Evolutionary conservation across 2,329 filamentous ascomycete species (phyloP).

Genomic region (Neospermospora avenae): DNA sequence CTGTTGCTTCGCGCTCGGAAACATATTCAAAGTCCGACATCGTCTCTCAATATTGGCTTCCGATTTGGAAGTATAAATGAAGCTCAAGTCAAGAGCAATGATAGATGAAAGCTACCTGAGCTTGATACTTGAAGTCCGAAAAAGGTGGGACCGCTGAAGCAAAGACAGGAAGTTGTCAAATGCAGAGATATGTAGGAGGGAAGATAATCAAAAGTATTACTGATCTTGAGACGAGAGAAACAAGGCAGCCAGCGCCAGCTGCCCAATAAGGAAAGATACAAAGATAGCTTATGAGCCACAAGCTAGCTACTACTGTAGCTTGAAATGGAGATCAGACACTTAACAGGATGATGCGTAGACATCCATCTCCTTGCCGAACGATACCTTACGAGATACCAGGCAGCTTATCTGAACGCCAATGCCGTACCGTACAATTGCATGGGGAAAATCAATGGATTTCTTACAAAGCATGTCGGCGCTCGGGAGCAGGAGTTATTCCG

Average conservation of each 20-base stretch:
- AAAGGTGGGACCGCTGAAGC: background rate
- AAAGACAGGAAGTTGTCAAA: background rate
- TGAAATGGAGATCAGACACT: no score
- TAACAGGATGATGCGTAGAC: no score
- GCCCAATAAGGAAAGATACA: background rate
- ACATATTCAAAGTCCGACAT: constrained; percentile 33
- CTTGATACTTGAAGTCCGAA: background rate
- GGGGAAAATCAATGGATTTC: background rate
- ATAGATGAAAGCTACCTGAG: background rate
- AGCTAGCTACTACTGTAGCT: background rate
- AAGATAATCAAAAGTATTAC: background rate
- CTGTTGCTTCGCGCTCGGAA: constrained; percentile 12
- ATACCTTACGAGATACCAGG: no score
- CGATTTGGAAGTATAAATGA: background rate
- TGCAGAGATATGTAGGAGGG: background rate
- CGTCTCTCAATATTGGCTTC: background rate
- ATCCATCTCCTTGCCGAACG: no score
- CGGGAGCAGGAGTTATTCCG: background rate
- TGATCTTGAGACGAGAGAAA: background rate
- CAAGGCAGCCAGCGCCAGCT: background rate
- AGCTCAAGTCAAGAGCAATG: no score
- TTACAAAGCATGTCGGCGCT: constrained; percentile 12
- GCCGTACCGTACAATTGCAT: background rate
- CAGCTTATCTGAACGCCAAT: background rate
- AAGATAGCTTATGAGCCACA: no score